A percentile compares a stretch with the other conserved stretches of the same genome.
Evolutionary conservation across 1,139 yeast species (phyloP).

Genomic region (Scheffersomyces titani): DNA sequence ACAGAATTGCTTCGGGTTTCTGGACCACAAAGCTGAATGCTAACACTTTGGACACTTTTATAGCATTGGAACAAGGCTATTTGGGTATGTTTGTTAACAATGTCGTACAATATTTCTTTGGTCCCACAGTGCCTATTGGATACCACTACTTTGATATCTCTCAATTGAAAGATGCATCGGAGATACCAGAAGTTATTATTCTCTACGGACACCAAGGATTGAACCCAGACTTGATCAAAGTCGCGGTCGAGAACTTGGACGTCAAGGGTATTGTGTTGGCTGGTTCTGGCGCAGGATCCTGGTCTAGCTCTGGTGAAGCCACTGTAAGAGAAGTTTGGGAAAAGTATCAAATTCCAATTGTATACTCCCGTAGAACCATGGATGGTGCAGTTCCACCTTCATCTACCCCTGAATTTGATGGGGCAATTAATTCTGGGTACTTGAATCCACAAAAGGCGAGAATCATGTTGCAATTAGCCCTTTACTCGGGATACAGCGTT

Average conservation of each 20-base stretch:
- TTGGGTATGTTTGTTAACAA: constrained; percentile 69
- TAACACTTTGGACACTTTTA: constrained; percentile 67
- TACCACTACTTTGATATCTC: constrained; percentile 41
- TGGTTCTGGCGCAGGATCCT: constrained; percentile 71
- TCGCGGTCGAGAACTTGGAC: constrained; percentile 43
- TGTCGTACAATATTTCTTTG: constrained; percentile 63
- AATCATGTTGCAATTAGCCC: constrained; percentile 25
- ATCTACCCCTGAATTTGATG: constrained; percentile 37
- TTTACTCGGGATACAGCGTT: not conserved
- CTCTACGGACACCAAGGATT: constrained; percentile 64
- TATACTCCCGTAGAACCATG: constrained; percentile 67
- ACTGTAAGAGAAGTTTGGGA: constrained; percentile 24
- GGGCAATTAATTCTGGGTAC: constrained; percentile 62
- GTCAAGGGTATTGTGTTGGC: constrained; percentile 62
- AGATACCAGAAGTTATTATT: constrained; percentile 49
- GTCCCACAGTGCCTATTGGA: constrained; percentile 62
- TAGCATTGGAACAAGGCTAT: constrained; percentile 67
- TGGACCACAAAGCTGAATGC: constrained; percentile 72
- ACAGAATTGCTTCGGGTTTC: constrained; percentile 67
- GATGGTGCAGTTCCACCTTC: constrained; percentile 62
- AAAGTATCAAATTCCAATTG: constrained; percentile 49
- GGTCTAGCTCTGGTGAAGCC: constrained; percentile 51
- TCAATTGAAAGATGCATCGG: constrained; percentile 17
- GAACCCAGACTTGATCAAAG: constrained; percentile 45
- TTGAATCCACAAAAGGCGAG: constrained; percentile 67